Conservation (phyloP, 169 alveolate genomes). For the Miamiensis avidus region DNA sequence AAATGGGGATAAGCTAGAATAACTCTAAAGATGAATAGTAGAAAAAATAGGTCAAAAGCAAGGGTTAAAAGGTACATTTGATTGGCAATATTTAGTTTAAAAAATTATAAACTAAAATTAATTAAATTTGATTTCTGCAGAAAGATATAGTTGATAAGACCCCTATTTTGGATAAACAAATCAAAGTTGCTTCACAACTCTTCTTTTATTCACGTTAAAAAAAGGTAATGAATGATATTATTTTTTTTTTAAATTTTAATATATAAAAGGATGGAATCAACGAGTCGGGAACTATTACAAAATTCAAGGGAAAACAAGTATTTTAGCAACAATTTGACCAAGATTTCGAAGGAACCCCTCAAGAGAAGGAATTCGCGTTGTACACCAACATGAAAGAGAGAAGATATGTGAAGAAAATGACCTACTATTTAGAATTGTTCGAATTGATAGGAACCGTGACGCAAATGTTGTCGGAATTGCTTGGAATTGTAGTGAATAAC, state of each 20-base stretch:
- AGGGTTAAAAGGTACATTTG: no score
- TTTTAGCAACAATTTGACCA: neutral
- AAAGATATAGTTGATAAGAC: no score
- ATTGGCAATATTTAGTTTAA: no score
- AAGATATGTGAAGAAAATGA: no score
- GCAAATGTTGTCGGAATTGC: neutral
- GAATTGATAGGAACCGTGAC: neutral
- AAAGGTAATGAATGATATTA: neutral
- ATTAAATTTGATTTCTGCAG: no score
- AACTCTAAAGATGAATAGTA: no score
- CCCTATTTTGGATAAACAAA: neutral
- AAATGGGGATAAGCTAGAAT: no score
- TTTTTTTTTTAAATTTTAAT: no score
- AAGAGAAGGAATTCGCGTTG: neutral
- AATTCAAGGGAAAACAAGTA: neutral
- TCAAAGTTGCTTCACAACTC: neutral
- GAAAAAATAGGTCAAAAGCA: no score
- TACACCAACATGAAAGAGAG: neutral
- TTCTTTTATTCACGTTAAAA: neutral
- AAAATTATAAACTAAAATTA: no score
- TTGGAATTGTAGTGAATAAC: neutral
- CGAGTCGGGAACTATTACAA: neutral
- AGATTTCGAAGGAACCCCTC: neutral
- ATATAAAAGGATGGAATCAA: neutral
- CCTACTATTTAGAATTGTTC: neutral